Conservation (phyloP, 2,329 filamentous ascomycete species). For the Sporothrix pallida region DNA sequence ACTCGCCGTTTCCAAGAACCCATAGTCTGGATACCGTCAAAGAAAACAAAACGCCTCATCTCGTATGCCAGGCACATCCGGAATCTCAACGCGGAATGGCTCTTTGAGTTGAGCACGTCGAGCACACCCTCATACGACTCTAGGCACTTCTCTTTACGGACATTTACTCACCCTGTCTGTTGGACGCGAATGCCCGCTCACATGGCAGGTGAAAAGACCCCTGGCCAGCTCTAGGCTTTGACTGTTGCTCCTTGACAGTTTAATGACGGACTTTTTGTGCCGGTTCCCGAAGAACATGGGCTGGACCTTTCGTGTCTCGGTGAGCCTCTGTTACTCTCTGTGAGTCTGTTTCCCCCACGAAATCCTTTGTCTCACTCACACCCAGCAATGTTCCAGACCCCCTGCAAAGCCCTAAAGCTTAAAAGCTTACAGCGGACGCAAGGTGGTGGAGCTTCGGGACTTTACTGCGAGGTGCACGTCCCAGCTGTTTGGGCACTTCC, state of each 20-base stretch:
- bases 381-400: neutral
- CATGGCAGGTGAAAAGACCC: neutral
- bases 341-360: neutral
- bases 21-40: neutral
- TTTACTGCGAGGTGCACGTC: neutral
- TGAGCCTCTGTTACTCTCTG: neutral
- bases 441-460: neutral
- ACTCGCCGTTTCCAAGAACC: neutral
- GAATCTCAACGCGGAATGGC: neutral
- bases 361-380: neutral
- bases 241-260: too few species aligned
- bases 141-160: neutral
- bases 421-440: neutral
- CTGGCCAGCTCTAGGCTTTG: neutral
- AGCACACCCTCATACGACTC: neutral
- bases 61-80: slow-evolving; percentile 4
- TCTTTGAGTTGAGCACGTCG: neutral
- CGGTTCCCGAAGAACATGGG: neutral
- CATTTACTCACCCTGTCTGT: neutral
- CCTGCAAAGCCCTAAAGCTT: neutral
- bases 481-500: neutral
- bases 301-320: neutral
- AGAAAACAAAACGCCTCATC: neutral
- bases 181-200: neutral
- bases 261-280: neutral